Base-by-base conservation (phyloP, 768 basidiomycete genomes). In the Russula sp. region DNA sequence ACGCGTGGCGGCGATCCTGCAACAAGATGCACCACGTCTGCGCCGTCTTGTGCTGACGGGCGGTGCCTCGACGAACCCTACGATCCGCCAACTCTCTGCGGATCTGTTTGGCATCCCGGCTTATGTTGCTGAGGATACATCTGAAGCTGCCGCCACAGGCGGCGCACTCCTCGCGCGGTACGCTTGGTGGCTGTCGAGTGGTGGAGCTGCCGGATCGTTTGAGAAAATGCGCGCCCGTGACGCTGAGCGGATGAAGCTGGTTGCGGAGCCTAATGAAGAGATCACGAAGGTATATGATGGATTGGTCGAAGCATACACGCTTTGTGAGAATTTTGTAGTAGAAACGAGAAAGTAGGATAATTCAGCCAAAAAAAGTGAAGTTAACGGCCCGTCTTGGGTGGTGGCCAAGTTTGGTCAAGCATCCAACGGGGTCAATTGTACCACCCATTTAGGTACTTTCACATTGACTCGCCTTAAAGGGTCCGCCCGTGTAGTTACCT, bases 61-160 rank as follows among this genome's bases (percentile, higher is more conserved):
- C 14, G 92, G 92, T 32, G 85, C 88, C 0, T 87, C 87, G 6
- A 82, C 82, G 2, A 94, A 93, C 70, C 77, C 77, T 40, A 82
- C 81, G 42, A 88, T 93, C 69, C 80, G 85, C 51, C 88, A 90
- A 68, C 73, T 91, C 45, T 84, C 85, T 20, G 88, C 91, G 40
- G 87, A 93, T 71, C 77, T 93, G n/a, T 86, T 94, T 65, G 79
- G 79, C 50, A 86, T 91, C 77, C 82, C 84, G 49, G 85, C 89
- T 13, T 91, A 84, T 71, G 80, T 87, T 37, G 85, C 85, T 11
- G 76, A 75, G 44, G 63, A 66, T 14, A 66, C 64, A 18, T 84
- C 84, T 70, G 87, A 89, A 72, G 87, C 85, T 31, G 88, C 86
- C 9, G 86, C 80, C 8, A 82, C 84, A 71, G 89, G 89, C 45